phyloP scores from a whole-genome alignment of 768 basidiomycete genomes.

The Leucocoprinus leucothites region DNA sequence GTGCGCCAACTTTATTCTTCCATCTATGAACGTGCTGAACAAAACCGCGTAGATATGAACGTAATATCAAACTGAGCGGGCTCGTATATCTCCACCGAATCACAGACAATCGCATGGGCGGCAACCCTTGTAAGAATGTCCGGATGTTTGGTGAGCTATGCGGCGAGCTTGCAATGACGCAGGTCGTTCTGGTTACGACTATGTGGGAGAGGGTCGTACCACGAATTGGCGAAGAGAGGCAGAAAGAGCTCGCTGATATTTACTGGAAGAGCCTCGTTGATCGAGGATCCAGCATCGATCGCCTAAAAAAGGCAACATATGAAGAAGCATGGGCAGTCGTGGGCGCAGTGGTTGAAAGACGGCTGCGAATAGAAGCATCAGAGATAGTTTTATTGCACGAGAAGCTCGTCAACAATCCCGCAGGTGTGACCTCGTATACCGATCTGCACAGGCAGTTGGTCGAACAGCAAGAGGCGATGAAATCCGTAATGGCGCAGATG shows the following conservation, averaged over 20 bases:
- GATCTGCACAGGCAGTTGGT: conserved; percentile 23
- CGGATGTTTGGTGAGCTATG: conserved; percentile 50
- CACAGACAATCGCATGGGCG: conserved; percentile 46
- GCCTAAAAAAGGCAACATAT: conserved; percentile 16
- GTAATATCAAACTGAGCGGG: conserved; percentile 8
- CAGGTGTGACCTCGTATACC: conserved; percentile 18
- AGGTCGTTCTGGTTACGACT: conserved; percentile 51
- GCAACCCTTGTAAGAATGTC: conserved; percentile 46
- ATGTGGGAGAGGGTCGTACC: conserved; percentile 35
- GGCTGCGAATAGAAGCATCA: neutral
- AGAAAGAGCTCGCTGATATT: conserved; percentile 20
- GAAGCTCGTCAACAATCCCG: conserved; percentile 20
- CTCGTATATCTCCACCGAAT: conserved; percentile 46
- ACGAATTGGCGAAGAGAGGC: neutral
- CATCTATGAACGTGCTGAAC: neutral
- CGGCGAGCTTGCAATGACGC: conserved; percentile 44
- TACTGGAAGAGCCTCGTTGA: conserved; percentile 48
- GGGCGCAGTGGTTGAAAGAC: conserved; percentile 15
- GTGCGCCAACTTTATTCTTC: neutral
- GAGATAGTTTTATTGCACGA: conserved; percentile 22
- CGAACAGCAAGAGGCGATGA: conserved; percentile 17
- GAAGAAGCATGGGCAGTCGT: conserved; percentile 26
- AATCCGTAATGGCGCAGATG: neutral
- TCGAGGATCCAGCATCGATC: conserved; percentile 29
- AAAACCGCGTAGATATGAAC: conserved; percentile 6